These are phyloP conservation scores for Agrocybe praecox DNA, from an alignment of 768 basidiomycete species.

Conservation along the genomic window DNA sequence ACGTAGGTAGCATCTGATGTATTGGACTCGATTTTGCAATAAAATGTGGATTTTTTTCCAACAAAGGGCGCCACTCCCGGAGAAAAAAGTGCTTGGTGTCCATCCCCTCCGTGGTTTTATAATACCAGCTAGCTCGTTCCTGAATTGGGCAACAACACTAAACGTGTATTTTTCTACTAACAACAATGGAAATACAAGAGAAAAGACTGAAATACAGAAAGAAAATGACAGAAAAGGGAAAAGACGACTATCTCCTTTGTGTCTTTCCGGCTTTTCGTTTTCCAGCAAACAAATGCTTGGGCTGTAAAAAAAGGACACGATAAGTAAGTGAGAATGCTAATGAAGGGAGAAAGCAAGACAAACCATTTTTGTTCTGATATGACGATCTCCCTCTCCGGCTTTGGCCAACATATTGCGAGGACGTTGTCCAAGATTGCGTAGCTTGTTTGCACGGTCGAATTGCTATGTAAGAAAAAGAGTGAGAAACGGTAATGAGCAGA, in stretches of 20 bases:
- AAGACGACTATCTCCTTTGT: constrained; percentile 57
- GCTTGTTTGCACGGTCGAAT: constrained; percentile 74
- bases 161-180: constrained; percentile 15
- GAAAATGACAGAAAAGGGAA: constrained; percentile 9
- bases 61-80: too few relatives aligned
- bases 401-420: constrained; percentile 86
- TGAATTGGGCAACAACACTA: background rate
- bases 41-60: background rate
- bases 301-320: constrained; percentile 44
- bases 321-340: constrained; percentile 1
- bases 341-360: constrained; percentile 19
- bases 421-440: constrained; percentile 87
- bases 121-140: too few relatives aligned
- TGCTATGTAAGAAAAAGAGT: constrained; percentile 49
- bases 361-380: constrained; percentile 84
- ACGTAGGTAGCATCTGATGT: constrained; percentile 3
- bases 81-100: too few relatives aligned
- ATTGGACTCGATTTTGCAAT: background rate
- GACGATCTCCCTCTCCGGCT: constrained; percentile 88
- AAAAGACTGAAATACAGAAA: constrained; percentile 5
- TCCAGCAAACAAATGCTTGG: constrained; percentile 84
- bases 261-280: constrained; percentile 89
- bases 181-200: constrained; percentile 10
- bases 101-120: too few relatives aligned
- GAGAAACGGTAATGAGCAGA: background rate